Conservation (phyloP, 164 flowering plant species). For the Cinnamomum chago region DNA sequence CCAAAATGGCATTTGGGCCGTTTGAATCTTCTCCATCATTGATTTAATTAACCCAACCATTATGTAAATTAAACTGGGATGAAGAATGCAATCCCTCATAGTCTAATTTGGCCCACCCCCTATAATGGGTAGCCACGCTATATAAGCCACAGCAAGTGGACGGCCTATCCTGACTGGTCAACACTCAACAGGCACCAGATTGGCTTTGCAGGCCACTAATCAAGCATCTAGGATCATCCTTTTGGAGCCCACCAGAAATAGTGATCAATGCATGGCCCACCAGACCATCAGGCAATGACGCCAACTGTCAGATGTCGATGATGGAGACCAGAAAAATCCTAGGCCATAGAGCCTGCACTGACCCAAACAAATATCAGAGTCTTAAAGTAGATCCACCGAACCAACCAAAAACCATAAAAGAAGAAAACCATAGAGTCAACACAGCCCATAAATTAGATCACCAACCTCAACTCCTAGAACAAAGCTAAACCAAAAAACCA, state of each 20-base stretch:
- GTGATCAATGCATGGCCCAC: neutral
- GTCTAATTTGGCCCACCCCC: too few species aligned
- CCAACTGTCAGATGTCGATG: neutral
- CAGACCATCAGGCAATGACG: neutral
- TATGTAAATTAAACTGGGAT: too few species aligned
- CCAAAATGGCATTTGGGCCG: too few species aligned
- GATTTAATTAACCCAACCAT: too few species aligned
- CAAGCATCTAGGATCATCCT: neutral
- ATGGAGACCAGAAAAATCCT: neutral
- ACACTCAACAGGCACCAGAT: too few species aligned
- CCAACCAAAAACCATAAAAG: neutral
- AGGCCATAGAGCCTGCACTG: neutral
- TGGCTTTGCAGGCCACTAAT: too few species aligned
- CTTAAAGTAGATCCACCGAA: neutral
- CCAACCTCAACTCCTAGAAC: constrained; percentile 12
- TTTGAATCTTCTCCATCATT: too few species aligned
- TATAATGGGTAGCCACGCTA: too few species aligned
- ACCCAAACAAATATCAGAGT: neutral
- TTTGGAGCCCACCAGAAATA: neutral
- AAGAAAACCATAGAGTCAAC: neutral
- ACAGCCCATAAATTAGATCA: constrained; percentile 7
- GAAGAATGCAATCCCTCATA: too few species aligned
- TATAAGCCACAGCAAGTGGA: too few species aligned
- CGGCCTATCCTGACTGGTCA: too few species aligned
- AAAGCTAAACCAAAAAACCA: neutral